These are phyloP conservation scores for Monosporascus sp. DNA, from an alignment of 2,329 filamentous ascomycete species.

Conservation along the genomic window DNA sequence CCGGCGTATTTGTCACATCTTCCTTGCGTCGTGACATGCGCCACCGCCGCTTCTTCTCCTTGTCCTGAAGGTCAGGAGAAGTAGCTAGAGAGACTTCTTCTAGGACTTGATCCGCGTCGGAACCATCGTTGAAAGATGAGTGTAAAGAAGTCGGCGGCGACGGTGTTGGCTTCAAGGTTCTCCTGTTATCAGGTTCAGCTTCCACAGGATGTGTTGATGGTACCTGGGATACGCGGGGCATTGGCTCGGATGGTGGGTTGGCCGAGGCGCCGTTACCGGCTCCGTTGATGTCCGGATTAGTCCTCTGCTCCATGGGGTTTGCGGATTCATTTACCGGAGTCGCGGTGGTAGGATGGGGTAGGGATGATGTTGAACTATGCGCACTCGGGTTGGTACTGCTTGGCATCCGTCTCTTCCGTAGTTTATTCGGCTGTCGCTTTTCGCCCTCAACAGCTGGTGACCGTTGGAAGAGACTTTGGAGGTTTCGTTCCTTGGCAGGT, in stretches of 20 bases:
- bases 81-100: conserved; percentile 46
- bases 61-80: conserved; percentile 46
- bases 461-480: conserved; percentile 67
- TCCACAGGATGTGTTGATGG: conserved; percentile 37
- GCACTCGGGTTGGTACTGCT: conserved; percentile 79
- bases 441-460: conserved; percentile 59
- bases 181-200: conserved; percentile 38
- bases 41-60: conserved; percentile 65
- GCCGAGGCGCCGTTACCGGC: conserved; percentile 18
- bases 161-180: conserved; percentile 57
- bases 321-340: conserved; percentile 42
- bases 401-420: conserved; percentile 79
- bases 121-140: conserved; percentile 75
- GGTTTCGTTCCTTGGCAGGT: conserved; percentile 60
- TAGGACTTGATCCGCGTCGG: conserved; percentile 64
- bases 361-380: conserved; percentile 80
- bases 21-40: conserved; percentile 68
- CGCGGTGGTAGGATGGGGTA: conserved; percentile 44
- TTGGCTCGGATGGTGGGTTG: conserved; percentile 39
- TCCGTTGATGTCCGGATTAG: conserved; percentile 12
- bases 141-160: conserved; percentile 75
- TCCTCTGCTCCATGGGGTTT: conserved; percentile 41
- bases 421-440: conserved; percentile 77
- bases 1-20: conserved; percentile 44
- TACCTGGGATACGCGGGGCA: conserved; percentile 41